phyloP scores from a whole-genome alignment of 345 rosid genomes.

The Citrus unshiu region DNA sequence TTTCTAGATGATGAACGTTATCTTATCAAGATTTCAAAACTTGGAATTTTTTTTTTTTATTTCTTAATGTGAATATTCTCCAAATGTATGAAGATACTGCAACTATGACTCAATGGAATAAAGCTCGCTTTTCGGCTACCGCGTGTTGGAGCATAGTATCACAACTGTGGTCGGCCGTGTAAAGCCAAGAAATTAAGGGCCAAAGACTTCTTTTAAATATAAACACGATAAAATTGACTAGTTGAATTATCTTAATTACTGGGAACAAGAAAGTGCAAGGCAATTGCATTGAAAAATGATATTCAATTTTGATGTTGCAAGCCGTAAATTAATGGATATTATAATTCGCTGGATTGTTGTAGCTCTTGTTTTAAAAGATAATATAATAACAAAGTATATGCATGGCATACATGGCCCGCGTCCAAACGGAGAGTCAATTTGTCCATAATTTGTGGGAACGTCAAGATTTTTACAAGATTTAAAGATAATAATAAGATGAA shows the following conservation, averaged over 20 bases:
- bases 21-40: neutral
- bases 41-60: neutral
- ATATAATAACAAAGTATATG: neutral
- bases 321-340: neutral
- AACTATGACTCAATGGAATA: too few relatives aligned
- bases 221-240: neutral
- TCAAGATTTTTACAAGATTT: neutral
- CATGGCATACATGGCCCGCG: neutral
- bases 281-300: neutral
- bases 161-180: neutral
- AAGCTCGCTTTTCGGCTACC: neutral
- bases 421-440: neutral
- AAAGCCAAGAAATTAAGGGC: neutral
- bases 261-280: neutral
- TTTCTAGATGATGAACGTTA: neutral
- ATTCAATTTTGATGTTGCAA: neutral
- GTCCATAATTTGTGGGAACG: neutral
- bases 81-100: neutral
- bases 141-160: neutral
- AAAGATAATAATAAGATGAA: neutral
- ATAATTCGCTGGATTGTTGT: neutral
- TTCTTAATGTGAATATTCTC: neutral
- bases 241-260: neutral
- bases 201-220: neutral
- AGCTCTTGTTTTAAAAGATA: neutral